Conservation (phyloP, 1,139 yeast genomes). For the Nakaseomyces sp. region DNA sequence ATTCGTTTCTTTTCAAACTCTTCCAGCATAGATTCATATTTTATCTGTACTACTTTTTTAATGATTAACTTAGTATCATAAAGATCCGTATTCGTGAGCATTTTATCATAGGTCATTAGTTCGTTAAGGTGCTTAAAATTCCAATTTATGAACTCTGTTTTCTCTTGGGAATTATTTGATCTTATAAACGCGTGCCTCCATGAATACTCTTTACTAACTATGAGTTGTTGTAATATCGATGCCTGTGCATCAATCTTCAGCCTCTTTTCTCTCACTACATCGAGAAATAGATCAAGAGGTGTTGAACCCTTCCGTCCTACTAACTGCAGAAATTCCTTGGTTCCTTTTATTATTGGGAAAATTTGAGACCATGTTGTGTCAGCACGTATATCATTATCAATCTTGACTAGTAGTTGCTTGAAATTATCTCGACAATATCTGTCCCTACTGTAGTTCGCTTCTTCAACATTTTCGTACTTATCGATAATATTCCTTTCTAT, state of each 20-base stretch:
- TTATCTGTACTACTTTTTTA: conserved; percentile 25
- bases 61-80: conserved; percentile 29
- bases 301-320: conserved; percentile 77
- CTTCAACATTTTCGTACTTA: conserved; percentile 34
- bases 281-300: conserved; percentile 73
- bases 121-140: background rate
- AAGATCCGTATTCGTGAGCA: conserved; percentile 22
- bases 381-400: conserved; percentile 37
- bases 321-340: conserved; percentile 49
- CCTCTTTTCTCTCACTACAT: conserved; percentile 55
- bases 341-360: conserved; percentile 44
- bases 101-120: conserved; percentile 16
- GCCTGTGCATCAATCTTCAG: conserved; percentile 49
- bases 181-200: conserved; percentile 15
- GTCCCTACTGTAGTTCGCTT: conserved; percentile 45
- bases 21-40: conserved; percentile 27
- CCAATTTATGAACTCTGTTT: conserved; percentile 7
- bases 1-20: conserved; percentile 33
- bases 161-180: conserved; percentile 6
- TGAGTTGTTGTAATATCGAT: conserved; percentile 47
- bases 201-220: conserved; percentile 34
- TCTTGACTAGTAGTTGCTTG: conserved; percentile 37
- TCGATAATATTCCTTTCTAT: conserved; percentile 29
- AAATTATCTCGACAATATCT: conserved; percentile 58
- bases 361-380: conserved; percentile 55